Percentiles rank a stretch among this genome's conserved stretches.
Evolutionary conservation across 371 early-diverging fungal genomes (phyloP).

Genomic region (Apophysomyces variabilis): DNA sequence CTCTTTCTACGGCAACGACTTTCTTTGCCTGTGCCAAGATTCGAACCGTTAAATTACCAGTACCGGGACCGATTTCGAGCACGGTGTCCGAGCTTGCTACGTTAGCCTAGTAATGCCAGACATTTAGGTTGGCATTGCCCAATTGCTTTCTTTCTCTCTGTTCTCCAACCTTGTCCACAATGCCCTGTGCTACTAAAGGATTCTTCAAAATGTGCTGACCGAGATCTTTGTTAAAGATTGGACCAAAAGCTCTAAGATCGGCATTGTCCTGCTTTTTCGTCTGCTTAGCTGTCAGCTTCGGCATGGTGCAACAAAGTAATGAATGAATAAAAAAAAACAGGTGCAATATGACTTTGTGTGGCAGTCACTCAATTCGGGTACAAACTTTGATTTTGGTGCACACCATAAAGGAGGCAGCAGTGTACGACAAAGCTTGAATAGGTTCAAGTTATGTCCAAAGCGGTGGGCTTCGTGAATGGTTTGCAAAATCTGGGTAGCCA

Average conservation of each 20-base stretch:
- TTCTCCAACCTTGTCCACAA: constrained; percentile 90
- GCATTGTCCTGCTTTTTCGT: constrained; percentile 38
- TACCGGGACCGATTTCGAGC: constrained; percentile 99
- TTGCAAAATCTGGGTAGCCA: too few relatives aligned
- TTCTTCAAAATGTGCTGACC: constrained; percentile 99
- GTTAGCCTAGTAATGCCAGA: constrained; percentile 64
- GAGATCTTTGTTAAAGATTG: constrained; percentile 97
- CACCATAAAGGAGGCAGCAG: too few relatives aligned
- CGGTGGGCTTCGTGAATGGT: too few relatives aligned
- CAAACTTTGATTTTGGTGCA: too few relatives aligned
- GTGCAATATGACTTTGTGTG: too few relatives aligned
- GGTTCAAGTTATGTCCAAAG: too few relatives aligned
- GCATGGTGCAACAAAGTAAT: constrained; percentile 26
- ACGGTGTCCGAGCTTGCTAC: constrained; percentile 95
- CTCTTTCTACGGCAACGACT: constrained; percentile 96
- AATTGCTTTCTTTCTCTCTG: neutral
- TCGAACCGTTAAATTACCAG: constrained; percentile 99
- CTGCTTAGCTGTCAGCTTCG: constrained; percentile 51
- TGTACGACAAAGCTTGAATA: too few relatives aligned
- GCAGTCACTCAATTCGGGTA: too few relatives aligned
- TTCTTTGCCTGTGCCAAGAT: constrained; percentile 95
- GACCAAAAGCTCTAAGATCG: constrained; percentile 69
- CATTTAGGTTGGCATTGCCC: neutral
- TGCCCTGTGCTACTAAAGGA: constrained; percentile 96
- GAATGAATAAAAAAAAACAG: too few relatives aligned